Base-by-base conservation (phyloP, 441 rosid species). In the Euphorbia celastroides region DNA sequence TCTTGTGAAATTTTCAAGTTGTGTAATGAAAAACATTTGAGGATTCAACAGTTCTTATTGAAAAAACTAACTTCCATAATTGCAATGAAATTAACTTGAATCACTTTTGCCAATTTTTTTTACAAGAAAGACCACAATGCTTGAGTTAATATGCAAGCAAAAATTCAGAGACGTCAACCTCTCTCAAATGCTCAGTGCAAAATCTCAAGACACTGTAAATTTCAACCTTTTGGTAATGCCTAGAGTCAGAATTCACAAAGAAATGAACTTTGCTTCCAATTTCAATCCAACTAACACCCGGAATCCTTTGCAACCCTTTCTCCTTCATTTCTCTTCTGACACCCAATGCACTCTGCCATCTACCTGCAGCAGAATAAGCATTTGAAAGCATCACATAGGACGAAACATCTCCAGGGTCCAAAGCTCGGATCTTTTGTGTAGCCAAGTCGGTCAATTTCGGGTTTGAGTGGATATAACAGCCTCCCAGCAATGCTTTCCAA, bases 281-380 rank as follows among this genome's bases (percentile, higher is more conserved):
- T 79, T 92, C 95, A 44, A 84, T 84, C 98, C 94, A 92, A 80
- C 94, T 88, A 75, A 86, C 83, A 17, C 96, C 93, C 0, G 94
- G 76, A 69, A 89, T 72, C 71, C 84, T 85, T 50, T 65, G 79
- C 79, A 87, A 69, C 20, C 86, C 78, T 77, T 64, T 84, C 72
- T 83, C 86, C 69, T 77, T 84, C 76, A 89, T 86, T 65, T 83
- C 81, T 64, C 78, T 82, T 70, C 96, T 65, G 25, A 88, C 60
- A 3, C 11, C 66, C 0, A 84, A 87, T 31, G 79, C 91, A 7
- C 58, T 73, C 48, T 81, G 75, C 98, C 95, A 87, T 73, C 78
- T 85, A n/a, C 83, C 88, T 0, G 88, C 82, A 2, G 87, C 82
- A 70, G 88, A 84, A 76, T 83, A 76, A 13, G 92, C 88, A 70